Base-by-base conservation (phyloP, 2,329 filamentous ascomycete species). In the Xylaria sp. region DNA sequence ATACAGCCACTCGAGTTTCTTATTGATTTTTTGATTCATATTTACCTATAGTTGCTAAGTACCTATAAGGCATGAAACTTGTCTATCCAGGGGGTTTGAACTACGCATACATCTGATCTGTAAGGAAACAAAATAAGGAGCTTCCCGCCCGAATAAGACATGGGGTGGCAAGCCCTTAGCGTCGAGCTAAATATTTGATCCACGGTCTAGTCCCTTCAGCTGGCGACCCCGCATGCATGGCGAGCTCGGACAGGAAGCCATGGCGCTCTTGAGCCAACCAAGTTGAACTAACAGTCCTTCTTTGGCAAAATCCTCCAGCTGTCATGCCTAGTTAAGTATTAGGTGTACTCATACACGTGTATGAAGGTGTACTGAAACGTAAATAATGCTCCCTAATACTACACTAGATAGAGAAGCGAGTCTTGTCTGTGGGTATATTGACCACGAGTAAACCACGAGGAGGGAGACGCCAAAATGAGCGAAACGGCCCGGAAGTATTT, bases 161-260 rank as follows among this genome's bases (percentile, higher is more conserved):
- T 48, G 51, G 45, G 19, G 14, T 34, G 34, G 34, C 14, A 47
- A 54, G 50, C 39, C 19, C 24, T 39, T 60, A 61, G 61, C 51
- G 45, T 42, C 19, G 12, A 51, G 61, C 51, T 65, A 68, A 12
- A 11, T 36, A 39, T 21, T 19, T 14, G 34, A 58, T 59, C 53
- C 36, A 59, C 32, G 56, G 34, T 42, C 50, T 54, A 36, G 60
- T 57, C 51, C 42, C n/a, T 39, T 64, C 36, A 27, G 39, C 21
- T 61, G 3, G 58, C 58, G 64, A 61, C 58, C 61, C 63, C 67
- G 63, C 67, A 69, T 59, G 27, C 17, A 14, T 63, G 53, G 54
- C 54, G 21, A n/a, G 39, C 62, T 39, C 11, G 47, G 63, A 51
- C 56, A 34, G 63, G 59, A 62, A 66, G 21, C 47, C 30, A 42